These are phyloP conservation scores for Coemansia asiatica DNA, from an alignment of 192 early-diverging fungal species.

Conservation along the genomic window DNA sequence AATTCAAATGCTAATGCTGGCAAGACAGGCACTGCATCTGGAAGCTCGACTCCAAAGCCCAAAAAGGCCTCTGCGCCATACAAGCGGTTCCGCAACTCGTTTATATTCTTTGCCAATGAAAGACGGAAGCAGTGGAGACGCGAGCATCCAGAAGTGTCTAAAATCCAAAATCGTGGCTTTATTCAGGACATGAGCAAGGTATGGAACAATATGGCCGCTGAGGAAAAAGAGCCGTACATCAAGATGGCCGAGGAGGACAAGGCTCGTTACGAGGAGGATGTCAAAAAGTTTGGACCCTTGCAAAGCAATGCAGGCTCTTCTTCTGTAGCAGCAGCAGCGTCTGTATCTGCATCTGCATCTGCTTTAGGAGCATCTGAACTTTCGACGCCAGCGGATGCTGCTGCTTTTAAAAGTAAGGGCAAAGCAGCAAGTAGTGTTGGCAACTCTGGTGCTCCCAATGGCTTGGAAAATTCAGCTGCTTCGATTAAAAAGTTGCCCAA, in stretches of 20 bases:
- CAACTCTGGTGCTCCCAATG: background rate
- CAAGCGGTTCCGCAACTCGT: slow-evolving; percentile 55
- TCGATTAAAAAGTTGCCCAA: background rate
- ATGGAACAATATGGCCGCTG: slow-evolving; percentile 41
- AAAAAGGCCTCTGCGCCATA: slow-evolving; percentile 25
- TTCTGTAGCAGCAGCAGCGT: background rate
- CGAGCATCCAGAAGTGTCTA: slow-evolving; percentile 32
- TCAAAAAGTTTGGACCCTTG: slow-evolving; percentile 41
- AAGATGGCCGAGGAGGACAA: slow-evolving; percentile 52
- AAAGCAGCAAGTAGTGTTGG: background rate
- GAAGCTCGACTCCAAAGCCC: slow-evolving; percentile 15
- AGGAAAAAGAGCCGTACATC: slow-evolving; percentile 42
- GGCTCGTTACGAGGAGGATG: slow-evolving; percentile 48
- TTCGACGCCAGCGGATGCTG: too few relatives aligned
- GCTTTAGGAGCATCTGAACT: too few relatives aligned
- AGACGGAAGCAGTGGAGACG: slow-evolving; percentile 39
- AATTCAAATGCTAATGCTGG: background rate
- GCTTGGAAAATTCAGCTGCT: background rate
- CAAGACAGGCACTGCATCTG: slow-evolving; percentile 6
- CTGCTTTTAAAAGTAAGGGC: background rate
- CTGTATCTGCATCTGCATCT: background rate
- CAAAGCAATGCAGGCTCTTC: slow-evolving; percentile 9
- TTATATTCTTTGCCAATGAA: slow-evolving; percentile 56
- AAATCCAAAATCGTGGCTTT: slow-evolving; percentile 50
- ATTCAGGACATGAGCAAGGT: slow-evolving; percentile 52